Conservation (phyloP, 176 grass and related monocot species). For the Phoenix dactylifera region DNA sequence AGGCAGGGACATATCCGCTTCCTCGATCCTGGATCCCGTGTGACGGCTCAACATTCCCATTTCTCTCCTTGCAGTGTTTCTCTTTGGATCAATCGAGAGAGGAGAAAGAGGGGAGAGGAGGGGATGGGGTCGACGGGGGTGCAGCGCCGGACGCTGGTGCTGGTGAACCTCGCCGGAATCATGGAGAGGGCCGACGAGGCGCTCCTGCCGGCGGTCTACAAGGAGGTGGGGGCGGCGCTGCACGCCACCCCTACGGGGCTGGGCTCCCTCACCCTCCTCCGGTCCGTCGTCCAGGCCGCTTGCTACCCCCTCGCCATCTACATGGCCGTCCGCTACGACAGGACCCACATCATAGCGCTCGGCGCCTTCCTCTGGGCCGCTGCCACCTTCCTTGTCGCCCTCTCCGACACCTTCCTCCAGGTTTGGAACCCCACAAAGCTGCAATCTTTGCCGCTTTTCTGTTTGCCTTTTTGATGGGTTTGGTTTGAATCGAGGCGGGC, state of each 20-base stretch:
- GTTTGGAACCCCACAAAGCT: constrained; percentile 11
- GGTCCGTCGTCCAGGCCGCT: constrained; percentile 67
- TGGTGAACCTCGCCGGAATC: constrained; percentile 76
- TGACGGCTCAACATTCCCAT: too few relatives aligned
- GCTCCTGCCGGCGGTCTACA: constrained; percentile 76
- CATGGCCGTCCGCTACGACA: constrained; percentile 57
- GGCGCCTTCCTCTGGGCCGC: constrained; percentile 84
- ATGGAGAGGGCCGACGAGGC: constrained; percentile 93
- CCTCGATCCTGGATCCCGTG: too few relatives aligned
- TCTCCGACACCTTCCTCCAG: constrained; percentile 64
- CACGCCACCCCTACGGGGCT: constrained; percentile 57
- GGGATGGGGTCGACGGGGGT: neutral
- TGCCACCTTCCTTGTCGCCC: constrained; percentile 77
- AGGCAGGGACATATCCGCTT: too few relatives aligned
- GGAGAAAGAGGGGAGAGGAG: too few relatives aligned
- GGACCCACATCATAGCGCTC: constrained; percentile 63
- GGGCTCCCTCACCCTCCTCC: constrained; percentile 66
- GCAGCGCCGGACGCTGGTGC: constrained; percentile 39
- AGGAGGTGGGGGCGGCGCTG: constrained; percentile 63
- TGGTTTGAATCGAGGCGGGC: neutral
- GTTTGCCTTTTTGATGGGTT: neutral
- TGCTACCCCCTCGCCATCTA: constrained; percentile 86
- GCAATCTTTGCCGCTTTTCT: neutral
- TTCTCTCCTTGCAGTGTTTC: too few relatives aligned
- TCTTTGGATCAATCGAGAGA: too few relatives aligned